Base-by-base conservation (phyloP, 2,329 filamentous ascomycete genomes). In the Beauveria scarabaeidicola region DNA sequence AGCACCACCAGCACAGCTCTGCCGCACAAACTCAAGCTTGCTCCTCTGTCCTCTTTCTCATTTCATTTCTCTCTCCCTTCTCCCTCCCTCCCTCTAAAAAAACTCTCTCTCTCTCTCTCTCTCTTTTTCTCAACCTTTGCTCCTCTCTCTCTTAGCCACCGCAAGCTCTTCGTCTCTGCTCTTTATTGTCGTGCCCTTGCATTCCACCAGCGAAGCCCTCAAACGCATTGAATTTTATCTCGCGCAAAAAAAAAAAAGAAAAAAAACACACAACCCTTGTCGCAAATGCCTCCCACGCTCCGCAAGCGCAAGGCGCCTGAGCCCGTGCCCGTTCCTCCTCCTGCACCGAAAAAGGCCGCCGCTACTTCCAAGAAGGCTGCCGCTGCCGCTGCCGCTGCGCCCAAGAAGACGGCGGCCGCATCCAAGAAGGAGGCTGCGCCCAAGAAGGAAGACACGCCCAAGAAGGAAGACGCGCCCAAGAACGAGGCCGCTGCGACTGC, bases 261-360 rank as follows among this genome's bases (percentile, higher is more conserved):
- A 9, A 47, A 13, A 47, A 3, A 44, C 25, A 41, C 40, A 41
- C 29, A 29, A 56, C 9, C 38, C 38, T 3, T 40, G 36, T 61
- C 66, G 70, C 62, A 58, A 36, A 85, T 85, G 83, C 79, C 81
- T 63, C 76, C 80, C 66, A 80, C 80, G 67, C 75, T 85, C 47
- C 78, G 83, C 73, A 85, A 85, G 75, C 81, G 83, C 75, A 84
- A 84, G 73, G 80, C 81, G 64, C 77, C 77, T 57, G 75, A 74
- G 67, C 72, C 77, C 61, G 72, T 75, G 27, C 72, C 77, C 27
- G 70, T 75, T 56, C 74, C 78, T 63, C 74, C 78, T 17, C 73
- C 78, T 23, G 72, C 72, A 40, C 64, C 68, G 48, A 74, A 73
- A 64, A 82, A 81, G 73, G 63, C 60, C 62, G 50, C 60, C 62